phyloP scores from a whole-genome alignment of 768 basidiomycete species.

The Lentinula guzmanii region DNA sequence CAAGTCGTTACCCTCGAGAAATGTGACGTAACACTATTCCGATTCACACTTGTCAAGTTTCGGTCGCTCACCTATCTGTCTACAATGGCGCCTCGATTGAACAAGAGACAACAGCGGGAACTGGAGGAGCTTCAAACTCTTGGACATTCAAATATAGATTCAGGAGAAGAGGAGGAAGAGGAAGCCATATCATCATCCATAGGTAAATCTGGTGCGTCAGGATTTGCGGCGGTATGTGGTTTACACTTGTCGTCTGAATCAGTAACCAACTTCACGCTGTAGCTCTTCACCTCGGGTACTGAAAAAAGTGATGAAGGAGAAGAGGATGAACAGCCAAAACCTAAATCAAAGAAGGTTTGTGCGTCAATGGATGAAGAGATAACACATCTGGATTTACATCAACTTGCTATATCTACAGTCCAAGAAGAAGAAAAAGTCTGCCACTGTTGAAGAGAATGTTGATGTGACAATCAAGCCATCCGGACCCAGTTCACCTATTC shows the following conservation, averaged over 20 bases:
- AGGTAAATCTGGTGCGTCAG: slow-evolving; percentile 13
- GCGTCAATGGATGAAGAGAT: not conserved
- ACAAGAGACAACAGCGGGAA: slow-evolving; percentile 84
- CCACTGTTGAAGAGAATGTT: not conserved
- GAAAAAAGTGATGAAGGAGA: slow-evolving; percentile 32
- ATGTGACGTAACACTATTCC: too few species aligned
- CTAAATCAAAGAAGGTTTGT: slow-evolving; percentile 11
- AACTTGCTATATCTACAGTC: slow-evolving; percentile 8
- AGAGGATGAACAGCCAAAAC: slow-evolving; percentile 29
- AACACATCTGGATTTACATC: not conserved
- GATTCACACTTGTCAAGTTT: too few species aligned
- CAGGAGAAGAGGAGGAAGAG: slow-evolving; percentile 29
- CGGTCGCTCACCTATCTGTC: too few species aligned
- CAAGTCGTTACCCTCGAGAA: too few species aligned
- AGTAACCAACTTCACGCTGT: slow-evolving; percentile 6
- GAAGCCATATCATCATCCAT: slow-evolving; percentile 11
- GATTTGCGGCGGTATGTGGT: slow-evolving; percentile 40
- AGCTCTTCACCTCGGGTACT: slow-evolving; percentile 34
- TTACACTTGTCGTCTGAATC: slow-evolving; percentile 4
- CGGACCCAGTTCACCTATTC: not conserved
- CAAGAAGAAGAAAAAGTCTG: slow-evolving; percentile 35
- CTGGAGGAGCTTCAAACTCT: slow-evolving; percentile 71
- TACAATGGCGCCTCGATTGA: slow-evolving; percentile 45
- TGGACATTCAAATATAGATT: slow-evolving; percentile 17
- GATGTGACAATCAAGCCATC: not conserved